Base-by-base conservation (phyloP, 2,329 filamentous ascomycete genomes). In the Ilyonectria sp. region DNA sequence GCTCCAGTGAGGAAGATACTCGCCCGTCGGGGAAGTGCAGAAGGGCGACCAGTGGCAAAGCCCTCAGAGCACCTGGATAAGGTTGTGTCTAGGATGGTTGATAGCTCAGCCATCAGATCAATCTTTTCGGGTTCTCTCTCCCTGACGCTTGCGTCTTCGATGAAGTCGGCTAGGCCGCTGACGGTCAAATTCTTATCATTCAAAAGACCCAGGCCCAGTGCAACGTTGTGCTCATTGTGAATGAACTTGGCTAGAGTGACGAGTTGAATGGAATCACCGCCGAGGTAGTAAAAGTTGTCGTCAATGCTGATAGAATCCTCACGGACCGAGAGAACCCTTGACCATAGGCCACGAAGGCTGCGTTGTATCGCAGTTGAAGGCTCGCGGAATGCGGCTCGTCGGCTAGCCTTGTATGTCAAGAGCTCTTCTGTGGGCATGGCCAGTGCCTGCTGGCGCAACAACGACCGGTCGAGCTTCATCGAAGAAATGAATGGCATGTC, bases 271-370 rank as follows among this genome's bases (percentile, higher is more conserved):
- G 59, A 59, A 43, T 59, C 61, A 23, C 66, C 63, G 17, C 62
- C 59, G 17, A 62, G 44, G 17, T 56, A 52, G 19, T 58, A 40
- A 26, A 56, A 55, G 6, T 21, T 52, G 19, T 62, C 53, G 6
- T 66, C 43, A 3, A 21, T 46, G 13, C 58, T 46, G 29, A 44
- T 52, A 7, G 6, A 82, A 67, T 7, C 71, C 69, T 6, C 84
- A 74, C 0, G 82, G 71, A 5, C 77, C 71, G 17, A 21, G 1
- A 59, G 44, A 26, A 59, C 35, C 17, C 35, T 44, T 19, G 76
- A 74, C 82, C 83, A 85, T 19, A 80, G 70, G 17, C 64, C 54
- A 17, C 72, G 77, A 13, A 83, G 6, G 11, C 47, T 47, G 13
- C 13, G 23, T 33, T 59, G 43, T 35, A 60, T 40, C 35, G 23